phyloP scores from a whole-genome alignment of 2,329 filamentous ascomycete species.

The Didymella exigua region DNA sequence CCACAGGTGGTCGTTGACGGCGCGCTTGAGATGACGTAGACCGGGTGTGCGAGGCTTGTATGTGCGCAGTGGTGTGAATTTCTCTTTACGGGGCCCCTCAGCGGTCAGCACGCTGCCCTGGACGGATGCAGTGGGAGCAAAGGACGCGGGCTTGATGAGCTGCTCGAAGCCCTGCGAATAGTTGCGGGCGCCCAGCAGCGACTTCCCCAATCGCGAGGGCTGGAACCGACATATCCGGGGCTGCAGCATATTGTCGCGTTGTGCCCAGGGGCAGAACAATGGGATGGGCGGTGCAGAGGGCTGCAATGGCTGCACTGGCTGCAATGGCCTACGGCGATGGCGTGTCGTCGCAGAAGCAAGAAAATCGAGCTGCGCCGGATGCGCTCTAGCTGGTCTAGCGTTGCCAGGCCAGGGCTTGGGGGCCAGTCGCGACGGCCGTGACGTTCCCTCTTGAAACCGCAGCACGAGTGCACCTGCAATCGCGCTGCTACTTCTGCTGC shows the following conservation, averaged over 20 bases:
- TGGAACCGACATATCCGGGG: slow-evolving; percentile 65
- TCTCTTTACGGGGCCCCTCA: slow-evolving; percentile 39
- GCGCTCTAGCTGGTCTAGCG: slow-evolving; percentile 23
- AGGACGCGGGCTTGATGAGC: slow-evolving; percentile 35
- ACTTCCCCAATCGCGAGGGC: slow-evolving; percentile 56
- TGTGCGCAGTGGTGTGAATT: slow-evolving; percentile 67
- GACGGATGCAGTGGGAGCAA: slow-evolving; percentile 42
- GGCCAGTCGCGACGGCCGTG: slow-evolving; percentile 22
- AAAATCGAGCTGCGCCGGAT: slow-evolving; percentile 38
- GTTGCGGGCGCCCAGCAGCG: slow-evolving; percentile 55
- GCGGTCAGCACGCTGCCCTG: slow-evolving; percentile 30
- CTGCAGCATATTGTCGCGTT: slow-evolving; percentile 63
- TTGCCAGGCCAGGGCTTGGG: slow-evolving; percentile 12
- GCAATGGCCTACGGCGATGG: slow-evolving; percentile 28
- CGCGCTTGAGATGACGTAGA: slow-evolving; percentile 85
- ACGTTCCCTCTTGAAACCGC: slow-evolving; percentile 26
- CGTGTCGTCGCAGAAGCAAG: slow-evolving; percentile 28
- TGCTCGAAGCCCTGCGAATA: slow-evolving; percentile 55
- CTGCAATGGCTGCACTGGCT: background rate
- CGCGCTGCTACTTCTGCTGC: slow-evolving; percentile 22
- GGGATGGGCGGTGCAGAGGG: slow-evolving; percentile 28
- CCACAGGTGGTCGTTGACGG: slow-evolving; percentile 96
- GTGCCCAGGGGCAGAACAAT: slow-evolving; percentile 22
- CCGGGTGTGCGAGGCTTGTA: slow-evolving; percentile 95
- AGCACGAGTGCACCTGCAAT: slow-evolving; percentile 6